A percentile compares a stretch with the other conserved stretches of the same genome.
These are phyloP conservation scores for Cydonia oblonga DNA, from an alignment of 331 rosid genomes.

Conservation along the genomic window DNA sequence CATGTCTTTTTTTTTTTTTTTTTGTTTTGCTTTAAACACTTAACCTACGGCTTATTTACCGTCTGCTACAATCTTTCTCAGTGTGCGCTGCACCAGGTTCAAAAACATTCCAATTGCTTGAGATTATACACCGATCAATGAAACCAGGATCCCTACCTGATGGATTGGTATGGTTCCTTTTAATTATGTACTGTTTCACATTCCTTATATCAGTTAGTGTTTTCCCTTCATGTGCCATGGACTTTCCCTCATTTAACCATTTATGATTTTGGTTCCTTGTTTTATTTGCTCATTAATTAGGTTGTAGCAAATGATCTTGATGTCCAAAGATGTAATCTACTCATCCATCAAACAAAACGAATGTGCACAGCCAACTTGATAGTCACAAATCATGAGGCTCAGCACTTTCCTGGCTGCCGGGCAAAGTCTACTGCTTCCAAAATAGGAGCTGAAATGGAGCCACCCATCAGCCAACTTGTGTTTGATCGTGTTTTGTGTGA, in stretches of 20 bases:
- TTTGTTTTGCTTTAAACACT: background rate
- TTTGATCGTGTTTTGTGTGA: slow-evolving; percentile 95
- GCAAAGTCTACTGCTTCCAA: slow-evolving; percentile 23
- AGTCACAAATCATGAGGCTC: slow-evolving; percentile 97
- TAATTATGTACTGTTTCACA: background rate
- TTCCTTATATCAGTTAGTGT: background rate
- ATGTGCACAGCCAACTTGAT: slow-evolving; percentile 97
- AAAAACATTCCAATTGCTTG: slow-evolving; percentile 95
- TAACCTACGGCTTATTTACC: slow-evolving; percentile 2
- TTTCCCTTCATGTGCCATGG: background rate
- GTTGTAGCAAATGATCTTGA: slow-evolving; percentile 95
- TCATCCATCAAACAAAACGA: slow-evolving; percentile 96
- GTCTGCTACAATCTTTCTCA: slow-evolving; percentile 20
- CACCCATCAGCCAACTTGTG: slow-evolving; percentile 39
- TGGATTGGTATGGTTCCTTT: slow-evolving; percentile 66
- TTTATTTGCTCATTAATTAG: slow-evolving; percentile 32
- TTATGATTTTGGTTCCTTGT: slow-evolving; percentile 8
- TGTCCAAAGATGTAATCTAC: slow-evolving; percentile 96
- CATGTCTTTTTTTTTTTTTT: background rate
- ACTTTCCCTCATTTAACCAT: slow-evolving; percentile 4
- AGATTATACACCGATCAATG: slow-evolving; percentile 67
- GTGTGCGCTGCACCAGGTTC: slow-evolving; percentile 99
- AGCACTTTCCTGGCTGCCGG: slow-evolving; percentile 90
- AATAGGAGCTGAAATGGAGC: slow-evolving; percentile 24
- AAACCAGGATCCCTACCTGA: slow-evolving; percentile 64